Base-by-base conservation (phyloP, 2,329 filamentous ascomycete genomes). In the Zelopaecilomyces penicillatus region DNA sequence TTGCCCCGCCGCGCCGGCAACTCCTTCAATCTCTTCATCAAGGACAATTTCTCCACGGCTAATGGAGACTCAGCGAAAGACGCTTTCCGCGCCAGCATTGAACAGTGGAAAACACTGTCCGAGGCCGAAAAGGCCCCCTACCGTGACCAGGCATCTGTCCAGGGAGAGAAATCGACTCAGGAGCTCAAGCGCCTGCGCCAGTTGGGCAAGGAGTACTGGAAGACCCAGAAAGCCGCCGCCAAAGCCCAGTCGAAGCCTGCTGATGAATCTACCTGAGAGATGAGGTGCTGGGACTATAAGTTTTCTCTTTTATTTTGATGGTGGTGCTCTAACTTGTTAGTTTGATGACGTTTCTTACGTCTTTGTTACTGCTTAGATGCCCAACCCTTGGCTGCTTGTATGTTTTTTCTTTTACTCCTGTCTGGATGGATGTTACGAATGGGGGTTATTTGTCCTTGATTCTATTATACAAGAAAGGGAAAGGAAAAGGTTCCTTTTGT, bases 21-120 rank as follows among this genome's bases (percentile, higher is more conserved):
- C 9, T 27, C 65, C 28, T 77, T 56, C 50, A 39, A 43, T 6
- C 45, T 61, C 4, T 79, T 61, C 57, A 44, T 64, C 45, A 63
- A 65, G 55, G 55, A 64, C 8, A 64, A 64, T 45, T 68, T 61
- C 57, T 52, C 53, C 6, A 54, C 57, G 30, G 62, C 62, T 35
- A 54, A 60, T 0, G 36, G 30, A 4, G 47, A 45, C 27, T 32
- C 35, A 5, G 1, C 58, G 7, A 1, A 9, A 4, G 61, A 63
- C 0, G 44, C 31, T 1, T 34, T 61, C 45, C 54, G 51, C 47
- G 39, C 31, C 4, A 43, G 71, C 10, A 43, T 43, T 30, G 12
- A 47, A 3, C 61, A 69, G 46, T 80, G 74, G 75, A 71, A 65
- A 50, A 41, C 39, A 1, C 43, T 78, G 42, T 55, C 63, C 35